Percentiles rank a stretch among this genome's conserved stretches.
Evolutionary conservation across 305 asterid genomes (phyloP).

Genomic region (Fraxinus paxiana): DNA sequence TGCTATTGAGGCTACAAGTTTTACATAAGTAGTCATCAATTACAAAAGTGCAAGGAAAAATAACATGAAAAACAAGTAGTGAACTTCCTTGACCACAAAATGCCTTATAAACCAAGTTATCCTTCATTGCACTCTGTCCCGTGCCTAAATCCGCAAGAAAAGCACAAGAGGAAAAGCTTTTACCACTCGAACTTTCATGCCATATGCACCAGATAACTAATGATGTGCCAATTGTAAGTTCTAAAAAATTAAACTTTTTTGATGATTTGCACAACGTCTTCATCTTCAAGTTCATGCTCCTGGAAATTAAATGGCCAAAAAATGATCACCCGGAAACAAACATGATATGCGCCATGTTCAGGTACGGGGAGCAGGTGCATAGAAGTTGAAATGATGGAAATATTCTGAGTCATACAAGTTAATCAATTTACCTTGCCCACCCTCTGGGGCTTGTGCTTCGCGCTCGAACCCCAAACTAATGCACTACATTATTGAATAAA

Average conservation of each 20-base stretch:
- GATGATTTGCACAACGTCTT: conserved; percentile 94
- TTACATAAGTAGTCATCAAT: background rate
- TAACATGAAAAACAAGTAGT: background rate
- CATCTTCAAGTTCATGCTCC: conserved; percentile 98
- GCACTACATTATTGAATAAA: conserved; percentile 49
- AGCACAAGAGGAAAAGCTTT: background rate
- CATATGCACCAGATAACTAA: background rate
- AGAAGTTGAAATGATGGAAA: background rate
- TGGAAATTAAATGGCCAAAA: conserved; percentile 25
- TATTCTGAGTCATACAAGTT: background rate
- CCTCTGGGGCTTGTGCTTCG: conserved; percentile 95
- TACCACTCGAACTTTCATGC: conserved; percentile 4
- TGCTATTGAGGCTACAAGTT: background rate
- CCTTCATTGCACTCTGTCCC: background rate
- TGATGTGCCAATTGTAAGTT: background rate
- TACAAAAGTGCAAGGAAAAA: background rate
- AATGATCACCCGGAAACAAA: background rate
- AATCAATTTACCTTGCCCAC: conserved; percentile 72
- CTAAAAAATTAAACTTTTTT: conserved; percentile 55
- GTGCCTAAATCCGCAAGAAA: conserved; percentile 1
- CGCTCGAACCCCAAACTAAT: conserved; percentile 97
- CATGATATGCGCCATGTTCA: background rate
- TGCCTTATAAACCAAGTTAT: conserved; percentile 18
- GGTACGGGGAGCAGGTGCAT: background rate
- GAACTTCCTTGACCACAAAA: background rate